Base-by-base conservation (phyloP, 225 moss, liverwort and hornwort genomes). In the Lunularia cruciata region DNA sequence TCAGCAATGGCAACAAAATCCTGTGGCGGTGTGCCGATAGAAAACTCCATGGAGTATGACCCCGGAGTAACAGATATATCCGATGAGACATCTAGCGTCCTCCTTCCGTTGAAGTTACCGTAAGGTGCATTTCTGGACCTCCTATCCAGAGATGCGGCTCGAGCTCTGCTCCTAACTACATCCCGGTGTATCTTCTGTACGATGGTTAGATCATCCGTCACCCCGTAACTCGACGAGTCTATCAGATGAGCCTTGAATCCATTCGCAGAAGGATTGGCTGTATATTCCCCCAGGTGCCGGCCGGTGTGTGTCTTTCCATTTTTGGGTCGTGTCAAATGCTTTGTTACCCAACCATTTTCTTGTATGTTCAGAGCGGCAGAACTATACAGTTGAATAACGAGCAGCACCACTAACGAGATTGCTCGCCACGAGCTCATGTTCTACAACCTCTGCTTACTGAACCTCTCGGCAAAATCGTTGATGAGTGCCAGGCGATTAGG, bases 21-120 rank as follows among this genome's bases (percentile, higher is more conserved):
- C 65, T 77, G 76, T 4, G 73, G 54, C 3, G 81, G 81, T 16
- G 76, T 76, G 22, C 81, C 81, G 0, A 81, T 15, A 0, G 73
- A 58, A 20, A 81, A 64, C 0, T 65, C 31, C 81, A 81, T 81
- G 18, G 77, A 77, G 69, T 76, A 81, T 2, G 64, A 59, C 2
- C 65, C 81, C 4, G 43, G 52, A 2, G 77, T 76, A 15, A 16
- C 51, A 8, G 34, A 26, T 0, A 74, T 22, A 0, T 40, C 0
- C 0, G 77, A 70, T 68, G 27, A 23, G 79, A 28, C 22, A 4
- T 26, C 47, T 14, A 80, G 76, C 46, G 27, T 43, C 18, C 58
- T 72, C 5, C 76, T 64, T 14, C 71, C 67, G 18, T 34, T 22
- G 11, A 14, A 26, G 19, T 3, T 2, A 9, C 39, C 18, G 35